Evolutionary conservation across 176 grass and related monocot species (phyloP), one percentile per base, ranked within the genome.

Genomic region (Neostapfia colusana): DNA sequence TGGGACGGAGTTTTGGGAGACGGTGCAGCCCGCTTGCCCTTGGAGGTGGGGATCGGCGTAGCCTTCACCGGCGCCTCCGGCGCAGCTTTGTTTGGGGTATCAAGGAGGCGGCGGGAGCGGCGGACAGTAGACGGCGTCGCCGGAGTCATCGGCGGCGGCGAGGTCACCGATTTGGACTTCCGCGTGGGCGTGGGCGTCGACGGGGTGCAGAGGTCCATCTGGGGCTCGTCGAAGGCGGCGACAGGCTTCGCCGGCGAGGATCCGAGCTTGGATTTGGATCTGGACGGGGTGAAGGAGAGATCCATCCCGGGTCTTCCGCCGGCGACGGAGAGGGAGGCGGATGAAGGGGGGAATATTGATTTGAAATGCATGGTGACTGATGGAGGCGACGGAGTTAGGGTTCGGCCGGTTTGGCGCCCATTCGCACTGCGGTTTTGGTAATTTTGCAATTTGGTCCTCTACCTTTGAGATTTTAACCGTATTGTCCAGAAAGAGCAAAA

Each of bases 141-240:
- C 16, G 84, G 87, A 27, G 86, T 77, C 31, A 49, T 17, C 41
- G 83, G 83, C 54, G 73, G 55, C 25, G 79, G 77, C 70, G 65
- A 85, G 65, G 58, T 13, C 6, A 24, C 53, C 26, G 64, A 44
- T 48, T 79, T 77, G 46, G 55, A n/a, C 27, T 70, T 75, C 42
- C 85, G 75, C 16, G 65, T 50, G 69, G 69, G 69, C 15, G 73
- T 75, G n/a, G 76, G 69, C 79, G 88, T 92, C 6, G 85, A 82
- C 8, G 89, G 85, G 71, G 89, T 88, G 59, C 64, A 66, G 55
- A 81, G 75, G 7, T 89, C 82, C 85, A 89, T 92, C 83, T 48
- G 45, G 63, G 15, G 28, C 65, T 40, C 60, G 26, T 50, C 4
- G 69, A 56, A 16, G 11, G 79, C 45, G 27, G 74, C 26, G 27